phyloP scores from a whole-genome alignment of 306 rosid species.

The Lablab purpureus region DNA sequence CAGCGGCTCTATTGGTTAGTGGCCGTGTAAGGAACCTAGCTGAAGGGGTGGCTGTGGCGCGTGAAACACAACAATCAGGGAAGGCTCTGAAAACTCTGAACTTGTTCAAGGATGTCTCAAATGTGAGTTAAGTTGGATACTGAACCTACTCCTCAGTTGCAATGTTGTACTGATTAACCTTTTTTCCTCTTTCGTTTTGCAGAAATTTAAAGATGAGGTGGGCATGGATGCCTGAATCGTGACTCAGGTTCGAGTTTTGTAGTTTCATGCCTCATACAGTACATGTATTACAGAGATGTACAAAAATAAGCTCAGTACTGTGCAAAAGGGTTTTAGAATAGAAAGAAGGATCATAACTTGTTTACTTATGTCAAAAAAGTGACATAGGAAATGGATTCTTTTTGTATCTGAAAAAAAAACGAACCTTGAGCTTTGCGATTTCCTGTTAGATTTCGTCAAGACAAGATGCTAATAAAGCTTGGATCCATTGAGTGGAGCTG shows the following conservation, averaged over 20 bases:
- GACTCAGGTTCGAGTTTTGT: slow-evolving; percentile 1
- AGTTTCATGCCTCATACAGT: slow-evolving; percentile 16
- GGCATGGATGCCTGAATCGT: slow-evolving; percentile 38
- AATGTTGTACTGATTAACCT: not conserved
- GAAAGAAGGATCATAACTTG: not conserved
- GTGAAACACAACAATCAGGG: slow-evolving; percentile 80
- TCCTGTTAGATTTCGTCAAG: not conserved
- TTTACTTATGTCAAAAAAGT: not conserved
- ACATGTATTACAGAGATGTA: slow-evolving; percentile 38
- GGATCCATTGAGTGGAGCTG: not conserved
- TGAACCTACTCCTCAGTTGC: slow-evolving; percentile 19
- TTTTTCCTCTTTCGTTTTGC: slow-evolving; percentile 38
- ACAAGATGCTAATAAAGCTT: not conserved
- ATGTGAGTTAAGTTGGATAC: slow-evolving; percentile 54
- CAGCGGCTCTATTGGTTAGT: slow-evolving; percentile 82
- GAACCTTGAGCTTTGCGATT: not conserved
- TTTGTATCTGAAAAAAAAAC: not conserved
- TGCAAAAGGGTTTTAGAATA: not conserved
- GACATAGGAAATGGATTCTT: not conserved
- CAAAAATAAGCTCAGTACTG: slow-evolving; percentile 20
- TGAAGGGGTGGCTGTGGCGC: slow-evolving; percentile 80
- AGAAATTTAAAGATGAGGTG: slow-evolving; percentile 53
- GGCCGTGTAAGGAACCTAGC: slow-evolving; percentile 66
- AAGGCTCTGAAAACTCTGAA: slow-evolving; percentile 78
- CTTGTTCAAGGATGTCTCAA: slow-evolving; percentile 68